Evolutionary conservation across 768 basidiomycete genomes (phyloP).

Genomic region (Tephrocybe sp.): DNA sequence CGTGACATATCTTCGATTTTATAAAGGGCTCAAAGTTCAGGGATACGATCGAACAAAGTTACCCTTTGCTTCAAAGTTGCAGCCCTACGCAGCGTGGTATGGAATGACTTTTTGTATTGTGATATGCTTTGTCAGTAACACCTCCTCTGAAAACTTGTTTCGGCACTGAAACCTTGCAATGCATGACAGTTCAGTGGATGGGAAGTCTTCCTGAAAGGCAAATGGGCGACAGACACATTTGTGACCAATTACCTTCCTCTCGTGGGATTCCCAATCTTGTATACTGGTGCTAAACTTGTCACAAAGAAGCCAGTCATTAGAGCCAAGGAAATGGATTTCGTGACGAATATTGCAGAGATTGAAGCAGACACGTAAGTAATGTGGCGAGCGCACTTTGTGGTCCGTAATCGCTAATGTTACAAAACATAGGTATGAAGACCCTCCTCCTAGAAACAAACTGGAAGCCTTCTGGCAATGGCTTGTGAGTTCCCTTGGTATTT

Average conservation of each 20-base stretch:
- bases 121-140: constrained; percentile 60
- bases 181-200: constrained; percentile 37
- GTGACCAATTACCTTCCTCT: constrained; percentile 81
- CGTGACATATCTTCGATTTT: constrained; percentile 81
- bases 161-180: not conserved
- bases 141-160: not conserved
- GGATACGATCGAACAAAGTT: constrained; percentile 69
- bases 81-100: constrained; percentile 75
- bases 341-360: constrained; percentile 64
- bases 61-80: constrained; percentile 66
- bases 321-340: constrained; percentile 81
- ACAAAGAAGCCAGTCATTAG: constrained; percentile 46
- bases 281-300: constrained; percentile 56
- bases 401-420: not conserved
- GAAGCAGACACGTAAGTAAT: constrained; percentile 56
- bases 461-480: constrained; percentile 38
- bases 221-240: constrained; percentile 59
- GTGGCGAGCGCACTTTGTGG: no score
- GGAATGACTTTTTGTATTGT: constrained; percentile 39
- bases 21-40: constrained; percentile 77
- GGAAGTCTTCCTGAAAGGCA: constrained; percentile 39
- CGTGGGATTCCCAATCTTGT: constrained; percentile 70
- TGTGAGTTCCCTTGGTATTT: not conserved
- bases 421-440: constrained; percentile 55
- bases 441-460: constrained; percentile 60